Base-by-base conservation (phyloP, 2,329 filamentous ascomycete genomes). In the Nemania serpens region DNA sequence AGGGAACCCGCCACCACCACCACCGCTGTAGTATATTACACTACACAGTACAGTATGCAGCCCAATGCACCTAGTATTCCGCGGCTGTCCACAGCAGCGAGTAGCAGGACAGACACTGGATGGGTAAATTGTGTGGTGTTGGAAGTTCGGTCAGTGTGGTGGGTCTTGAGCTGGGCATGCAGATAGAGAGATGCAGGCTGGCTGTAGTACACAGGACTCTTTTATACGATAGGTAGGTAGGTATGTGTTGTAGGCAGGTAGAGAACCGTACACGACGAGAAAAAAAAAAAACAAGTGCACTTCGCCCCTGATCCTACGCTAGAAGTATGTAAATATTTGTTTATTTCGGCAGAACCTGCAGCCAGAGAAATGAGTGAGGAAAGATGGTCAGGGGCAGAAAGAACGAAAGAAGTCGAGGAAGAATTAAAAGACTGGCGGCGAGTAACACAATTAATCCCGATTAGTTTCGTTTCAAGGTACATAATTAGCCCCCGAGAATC, bases 101-200 rank as follows among this genome's bases (percentile, higher is more conserved):
- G 56, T 62, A 46, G 36, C 52, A 49, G 13, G 33, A 39, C 51
- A 50, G 45, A 29, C 43, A 41, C 54, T 55, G 58, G 53, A 36
- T 48, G 41, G 42, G 46, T 46, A 22, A 51, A 45, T 45, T 48
- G 55, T 33, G 54, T 53, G 43, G 51, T 63, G 41, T 41, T 51
- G 29, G 46, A 48, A 42, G 48, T 57, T 62, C 59, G 54, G 55
- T 61, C 50, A 37, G 53, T 53, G 59, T 61, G 43, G 62, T 62
- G 56, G 59, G 43, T 48, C 55, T 59, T 54, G 47, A 53, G 56
- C 54, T 63, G 47, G 59, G 60, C 57, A 25, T 65, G 56, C 62
- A 63, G 60, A 56, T 29, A 55, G 51, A 36, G 52, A 49, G 49
- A 59, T 62, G 58, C 62, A 59, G 55, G 58, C 37, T 56, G 25